phyloP scores from a whole-genome alignment of 495 filamentous ascomycete species.

The Talaromyces ruber region DNA sequence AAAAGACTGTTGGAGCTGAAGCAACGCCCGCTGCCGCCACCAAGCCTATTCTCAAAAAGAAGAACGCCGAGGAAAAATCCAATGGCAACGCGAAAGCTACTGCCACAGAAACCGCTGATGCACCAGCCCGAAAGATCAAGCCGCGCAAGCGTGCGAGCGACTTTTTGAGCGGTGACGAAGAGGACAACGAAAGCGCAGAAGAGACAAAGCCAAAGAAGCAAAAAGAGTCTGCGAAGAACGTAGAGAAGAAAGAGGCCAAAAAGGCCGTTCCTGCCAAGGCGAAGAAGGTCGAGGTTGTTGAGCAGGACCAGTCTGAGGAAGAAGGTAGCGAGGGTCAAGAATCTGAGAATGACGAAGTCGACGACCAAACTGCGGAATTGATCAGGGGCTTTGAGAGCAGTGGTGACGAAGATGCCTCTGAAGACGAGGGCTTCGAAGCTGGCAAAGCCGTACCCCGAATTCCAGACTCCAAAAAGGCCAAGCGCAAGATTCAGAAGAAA shows the following conservation, averaged over 20 bases:
- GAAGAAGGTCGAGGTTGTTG: slow-evolving; percentile 12
- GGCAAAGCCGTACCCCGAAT: slow-evolving; percentile 48
- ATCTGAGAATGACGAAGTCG: slow-evolving; percentile 34
- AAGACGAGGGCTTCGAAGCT: slow-evolving; percentile 45
- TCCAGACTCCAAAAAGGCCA: slow-evolving; percentile 57
- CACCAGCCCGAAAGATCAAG: slow-evolving; percentile 27
- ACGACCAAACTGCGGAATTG: slow-evolving; percentile 62
- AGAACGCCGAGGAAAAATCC: slow-evolving; percentile 9
- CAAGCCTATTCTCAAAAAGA: slow-evolving; percentile 34
- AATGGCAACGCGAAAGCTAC: slow-evolving; percentile 18
- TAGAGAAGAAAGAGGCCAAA: slow-evolving; percentile 29
- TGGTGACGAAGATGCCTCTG: slow-evolving; percentile 50
- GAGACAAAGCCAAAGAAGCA: slow-evolving; percentile 10
- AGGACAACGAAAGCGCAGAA: slow-evolving; percentile 20
- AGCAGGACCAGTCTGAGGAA: slow-evolving; percentile 18
- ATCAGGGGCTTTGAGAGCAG: slow-evolving; percentile 78
- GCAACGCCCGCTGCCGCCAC: slow-evolving; percentile 19
- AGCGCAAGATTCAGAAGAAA: slow-evolving; percentile 47
- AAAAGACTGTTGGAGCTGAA: slow-evolving; percentile 36
- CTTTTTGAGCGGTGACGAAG: slow-evolving; percentile 38
- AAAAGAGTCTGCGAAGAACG: slow-evolving; percentile 5
- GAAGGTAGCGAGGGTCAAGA: slow-evolving; percentile 26
- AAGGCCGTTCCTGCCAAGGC: slow-evolving; percentile 20
- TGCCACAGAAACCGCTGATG: slow-evolving; percentile 18
- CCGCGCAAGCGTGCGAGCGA: slow-evolving; percentile 49